Base-by-base conservation (phyloP, 495 filamentous ascomycete species). In the Hyaloscypha variabilis region DNA sequence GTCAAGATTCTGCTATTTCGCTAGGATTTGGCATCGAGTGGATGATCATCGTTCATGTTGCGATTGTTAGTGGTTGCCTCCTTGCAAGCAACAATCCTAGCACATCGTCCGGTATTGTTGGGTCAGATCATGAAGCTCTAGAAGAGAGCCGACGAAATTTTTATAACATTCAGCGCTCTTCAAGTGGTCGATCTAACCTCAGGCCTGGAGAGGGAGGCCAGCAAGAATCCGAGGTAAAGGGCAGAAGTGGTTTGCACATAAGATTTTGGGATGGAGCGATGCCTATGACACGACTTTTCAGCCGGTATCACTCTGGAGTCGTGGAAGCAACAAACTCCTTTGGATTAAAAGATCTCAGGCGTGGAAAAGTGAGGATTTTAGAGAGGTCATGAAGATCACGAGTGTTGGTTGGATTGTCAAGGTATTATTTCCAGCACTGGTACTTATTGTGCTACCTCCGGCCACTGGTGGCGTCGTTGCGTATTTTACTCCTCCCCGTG, bases 1-100 rank as follows among this genome's bases (percentile, higher is more conserved):
- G 80, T 56, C 74, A 79, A 19, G 78, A 80, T 60, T 77, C 78
- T 0, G 73, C 80, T 6, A 56, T 57, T 23, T 21, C 53, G 3
- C 29, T 63, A 6, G 60, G 60, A 4, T 67, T 67, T 31, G 65
- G 60, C 2, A 67, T 63, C 24, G 53, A 58, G 46, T 68, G 66
- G 66, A 65, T 68, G 57, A 70, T 68, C 28, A 69, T 75, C 25
- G 67, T 71, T 10, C 71, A 74, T 46, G 61, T 75, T 23, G 66
- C 73, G 3, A 71, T 75, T 6, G 57, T 75, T 26, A 69, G 66
- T 25, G 65, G 69, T 2, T 71, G 72, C 28, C 72, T 74, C 29
- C 70, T 74, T 10, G 72, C 73, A 19, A 66, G 66, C 29, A 75
- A 74, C 49, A 72, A 74, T 62, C 70, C 72, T 14, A 66, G 59